Percentiles rank a stretch among this genome's conserved stretches.
Conservation (phyloP, 1,284 basidiomycete genomes). For the Cutaneotrichosporon sp. region DNA sequence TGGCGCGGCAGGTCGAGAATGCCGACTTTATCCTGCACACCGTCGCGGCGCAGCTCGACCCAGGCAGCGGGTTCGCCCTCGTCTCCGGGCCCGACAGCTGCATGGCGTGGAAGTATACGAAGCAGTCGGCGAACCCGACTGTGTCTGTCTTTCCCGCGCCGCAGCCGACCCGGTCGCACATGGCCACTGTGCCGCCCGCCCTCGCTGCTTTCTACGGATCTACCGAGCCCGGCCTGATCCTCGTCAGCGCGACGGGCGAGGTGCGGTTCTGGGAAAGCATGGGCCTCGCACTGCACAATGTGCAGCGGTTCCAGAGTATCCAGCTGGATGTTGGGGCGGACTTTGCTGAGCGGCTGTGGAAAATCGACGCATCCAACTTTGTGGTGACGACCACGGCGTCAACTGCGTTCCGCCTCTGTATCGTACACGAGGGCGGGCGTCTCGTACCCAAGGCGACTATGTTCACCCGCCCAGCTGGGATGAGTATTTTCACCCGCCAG, state of each 20-base stretch:
- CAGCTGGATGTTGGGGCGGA: conserved; percentile 43
- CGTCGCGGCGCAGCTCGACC: conserved; percentile 42
- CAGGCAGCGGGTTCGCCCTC: conserved; percentile 45
- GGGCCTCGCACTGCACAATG: conserved; percentile 45
- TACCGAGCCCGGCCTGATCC: conserved; percentile 48
- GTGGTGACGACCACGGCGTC: conserved; percentile 44
- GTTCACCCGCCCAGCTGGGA: conserved; percentile 40
- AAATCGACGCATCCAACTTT: conserved; percentile 39
- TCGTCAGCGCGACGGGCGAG: conserved; percentile 44
- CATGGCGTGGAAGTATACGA: conserved; percentile 50
- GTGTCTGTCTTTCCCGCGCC: conserved; percentile 43
- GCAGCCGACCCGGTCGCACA: conserved; percentile 22
- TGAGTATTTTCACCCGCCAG: conserved; percentile 38
- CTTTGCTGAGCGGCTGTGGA: conserved; percentile 37
- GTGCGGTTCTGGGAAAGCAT: conserved; percentile 49
- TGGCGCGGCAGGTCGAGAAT: conserved; percentile 24
- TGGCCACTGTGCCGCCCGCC: conserved; percentile 30
- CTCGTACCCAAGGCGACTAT: conserved; percentile 27
- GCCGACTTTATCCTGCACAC: conserved; percentile 44
- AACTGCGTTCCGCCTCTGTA: conserved; percentile 37
- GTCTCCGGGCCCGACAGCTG: conserved; percentile 38
- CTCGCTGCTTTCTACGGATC: conserved; percentile 35
- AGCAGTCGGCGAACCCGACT: conserved; percentile 40
- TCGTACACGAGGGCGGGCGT: conserved; percentile 38
- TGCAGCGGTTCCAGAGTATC: conserved; percentile 28